A percentile compares a stretch with the other conserved stretches of the same genome.
phyloP scores from a whole-genome alignment of 495 filamentous ascomycete genomes.

The Podospora pseudoanserina region DNA sequence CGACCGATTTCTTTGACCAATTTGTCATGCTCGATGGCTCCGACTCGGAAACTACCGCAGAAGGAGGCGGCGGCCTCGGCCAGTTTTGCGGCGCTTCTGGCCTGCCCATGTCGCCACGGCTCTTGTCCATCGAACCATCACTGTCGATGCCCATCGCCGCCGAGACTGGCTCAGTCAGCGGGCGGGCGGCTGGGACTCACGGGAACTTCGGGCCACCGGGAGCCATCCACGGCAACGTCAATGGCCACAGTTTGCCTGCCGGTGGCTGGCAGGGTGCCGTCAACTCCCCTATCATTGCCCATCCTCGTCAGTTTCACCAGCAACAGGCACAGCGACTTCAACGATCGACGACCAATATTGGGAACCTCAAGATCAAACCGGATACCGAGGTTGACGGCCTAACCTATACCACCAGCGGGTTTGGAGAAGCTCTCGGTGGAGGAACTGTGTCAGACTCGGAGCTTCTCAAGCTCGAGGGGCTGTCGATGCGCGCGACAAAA shows the following conservation, averaged over 20 bases:
- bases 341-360: slow-evolving; percentile 8
- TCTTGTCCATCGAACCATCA: not conserved
- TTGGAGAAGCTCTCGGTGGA: slow-evolving; percentile 20
- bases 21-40: slow-evolving; percentile 42
- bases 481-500: slow-evolving; percentile 42
- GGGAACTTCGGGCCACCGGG: not conserved
- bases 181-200: too few species aligned
- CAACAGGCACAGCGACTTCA: slow-evolving; percentile 10
- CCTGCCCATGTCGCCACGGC: slow-evolving; percentile 22
- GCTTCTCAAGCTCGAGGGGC: slow-evolving; percentile 43
- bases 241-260: not conserved
- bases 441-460: slow-evolving; percentile 49
- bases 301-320: not conserved
- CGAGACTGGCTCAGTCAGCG: not conserved
- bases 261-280: not conserved
- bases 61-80: slow-evolving; percentile 20
- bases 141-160: not conserved
- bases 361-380: not conserved
- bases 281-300: not conserved
- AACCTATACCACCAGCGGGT: slow-evolving; percentile 10
- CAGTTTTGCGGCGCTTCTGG: slow-evolving; percentile 18
- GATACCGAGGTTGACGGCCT: slow-evolving; percentile 12
- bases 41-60: slow-evolving; percentile 22
- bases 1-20: slow-evolving; percentile 47
- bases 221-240: not conserved